phyloP scores from a whole-genome alignment of 2,329 filamentous ascomycete genomes.

The Penicillium hordei region DNA sequence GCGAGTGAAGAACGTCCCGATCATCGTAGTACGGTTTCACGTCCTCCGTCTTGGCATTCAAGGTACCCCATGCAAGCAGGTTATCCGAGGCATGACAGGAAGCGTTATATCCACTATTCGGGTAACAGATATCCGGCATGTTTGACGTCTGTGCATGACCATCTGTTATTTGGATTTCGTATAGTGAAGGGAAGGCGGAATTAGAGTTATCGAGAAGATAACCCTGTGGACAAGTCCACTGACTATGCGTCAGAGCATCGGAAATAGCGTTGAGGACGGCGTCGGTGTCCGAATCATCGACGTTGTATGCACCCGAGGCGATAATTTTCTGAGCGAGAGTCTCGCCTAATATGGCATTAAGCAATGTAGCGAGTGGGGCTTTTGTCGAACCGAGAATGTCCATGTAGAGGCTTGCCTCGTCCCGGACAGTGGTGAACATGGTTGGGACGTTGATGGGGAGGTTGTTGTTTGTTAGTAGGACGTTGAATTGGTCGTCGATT shows the following conservation, averaged over 20 bases:
- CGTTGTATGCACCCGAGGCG: conserved; percentile 11
- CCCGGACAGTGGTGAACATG: conserved; percentile 30
- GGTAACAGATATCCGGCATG: conserved; percentile 24
- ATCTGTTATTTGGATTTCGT: conserved; percentile 22
- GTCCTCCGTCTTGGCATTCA: conserved; percentile 25
- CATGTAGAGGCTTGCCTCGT: conserved; percentile 27
- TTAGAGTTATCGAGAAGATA: conserved; percentile 6
- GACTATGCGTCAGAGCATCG: conserved; percentile 8
- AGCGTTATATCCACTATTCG: conserved; percentile 28
- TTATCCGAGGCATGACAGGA: conserved; percentile 30
- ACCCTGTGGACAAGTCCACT: conserved; percentile 13
- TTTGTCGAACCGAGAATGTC: conserved; percentile 12
- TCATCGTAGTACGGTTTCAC: conserved; percentile 26
- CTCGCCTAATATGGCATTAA: conserved; percentile 16
- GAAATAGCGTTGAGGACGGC: conserved; percentile 19
- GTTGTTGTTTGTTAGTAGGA: conserved; percentile 16
- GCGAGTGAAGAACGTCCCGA: conserved; percentile 23
- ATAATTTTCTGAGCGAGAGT: conserved; percentile 19
- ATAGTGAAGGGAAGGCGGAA: conserved; percentile 20
- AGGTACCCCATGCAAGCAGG: conserved; percentile 29
- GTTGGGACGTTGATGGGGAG: conserved; percentile 30
- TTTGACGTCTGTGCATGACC: conserved; percentile 25
- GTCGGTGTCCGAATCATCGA: conserved; percentile 17
- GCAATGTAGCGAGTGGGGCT: conserved; percentile 15
- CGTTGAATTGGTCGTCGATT: conserved; percentile 31